Conservation (phyloP, 331 rosid genomes). For the Acacia concinna region DNA sequence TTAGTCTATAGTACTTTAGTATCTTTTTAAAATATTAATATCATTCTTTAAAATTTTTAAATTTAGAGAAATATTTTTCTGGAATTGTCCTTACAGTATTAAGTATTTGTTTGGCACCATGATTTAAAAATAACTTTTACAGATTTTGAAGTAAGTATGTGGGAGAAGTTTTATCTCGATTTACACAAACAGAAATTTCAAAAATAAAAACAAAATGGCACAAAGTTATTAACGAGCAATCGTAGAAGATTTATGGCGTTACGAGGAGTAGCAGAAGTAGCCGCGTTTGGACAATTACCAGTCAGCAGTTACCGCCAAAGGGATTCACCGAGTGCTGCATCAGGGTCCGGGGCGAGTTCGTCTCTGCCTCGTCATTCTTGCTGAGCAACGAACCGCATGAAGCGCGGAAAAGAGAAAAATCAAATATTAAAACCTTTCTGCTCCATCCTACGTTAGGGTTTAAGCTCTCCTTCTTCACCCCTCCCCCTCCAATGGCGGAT, state of each 20-base stretch:
- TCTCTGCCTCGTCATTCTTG: background rate
- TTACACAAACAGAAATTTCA: too few species aligned
- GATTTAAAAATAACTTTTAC: too few species aligned
- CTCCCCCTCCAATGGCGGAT: slow-evolving; percentile 58
- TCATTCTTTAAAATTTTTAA: too few species aligned
- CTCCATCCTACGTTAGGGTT: slow-evolving; percentile 45
- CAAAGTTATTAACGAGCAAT: background rate
- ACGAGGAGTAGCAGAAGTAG: background rate
- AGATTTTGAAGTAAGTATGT: too few species aligned
- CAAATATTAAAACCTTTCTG: slow-evolving; percentile 31
- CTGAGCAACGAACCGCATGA: background rate
- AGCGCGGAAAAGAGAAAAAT: slow-evolving; percentile 52
- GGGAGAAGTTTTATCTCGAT: too few species aligned
- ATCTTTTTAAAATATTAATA: too few species aligned
- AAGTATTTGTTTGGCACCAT: too few species aligned
- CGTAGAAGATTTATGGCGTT: background rate
- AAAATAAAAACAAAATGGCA: too few species aligned
- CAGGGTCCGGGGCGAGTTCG: background rate
- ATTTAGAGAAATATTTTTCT: too few species aligned
- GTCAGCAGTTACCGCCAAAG: too few species aligned
- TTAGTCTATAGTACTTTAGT: too few species aligned
- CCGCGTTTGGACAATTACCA: background rate
- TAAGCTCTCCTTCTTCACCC: slow-evolving; percentile 21
- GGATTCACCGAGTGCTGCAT: background rate
- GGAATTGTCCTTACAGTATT: too few species aligned